These are phyloP conservation scores for Kwoniella europaea DNA, from an alignment of 768 basidiomycete species.

Conservation along the genomic window DNA sequence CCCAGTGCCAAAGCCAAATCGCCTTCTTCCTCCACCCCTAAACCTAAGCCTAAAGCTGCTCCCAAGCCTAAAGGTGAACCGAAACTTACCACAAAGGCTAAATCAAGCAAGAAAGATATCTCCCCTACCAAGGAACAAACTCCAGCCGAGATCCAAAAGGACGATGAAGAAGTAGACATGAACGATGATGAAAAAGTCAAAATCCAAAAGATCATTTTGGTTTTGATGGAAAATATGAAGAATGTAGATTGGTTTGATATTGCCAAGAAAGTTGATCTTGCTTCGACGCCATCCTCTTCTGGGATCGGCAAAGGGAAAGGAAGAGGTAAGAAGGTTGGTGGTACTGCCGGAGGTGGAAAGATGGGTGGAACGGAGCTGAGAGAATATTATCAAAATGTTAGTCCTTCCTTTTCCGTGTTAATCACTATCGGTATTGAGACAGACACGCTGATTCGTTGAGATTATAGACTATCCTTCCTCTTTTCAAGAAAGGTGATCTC, in stretches of 20 bases:
- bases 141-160: not conserved
- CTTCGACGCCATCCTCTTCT: not conserved
- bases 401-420: constrained; percentile 11
- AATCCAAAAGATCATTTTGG: constrained; percentile 28
- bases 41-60: constrained; percentile 4
- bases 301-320: constrained; percentile 12
- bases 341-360: not conserved
- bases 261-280: constrained; percentile 9
- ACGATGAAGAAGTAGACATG: not conserved
- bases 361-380: constrained; percentile 32
- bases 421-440: too few species aligned
- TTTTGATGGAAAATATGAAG: constrained; percentile 35
- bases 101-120: not conserved
- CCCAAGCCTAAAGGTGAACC: not conserved
- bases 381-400: constrained; percentile 38
- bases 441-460: not conserved
- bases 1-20: not conserved
- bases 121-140: not conserved
- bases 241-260: constrained; percentile 41
- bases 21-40: not conserved
- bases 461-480: constrained; percentile 28
- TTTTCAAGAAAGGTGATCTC: constrained; percentile 26
- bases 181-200: not conserved
- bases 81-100: not conserved
- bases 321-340: constrained; percentile 13